These are phyloP conservation scores for Ascocoryne sarcoides DNA, from an alignment of 2,329 filamentous ascomycete genomes.

Conservation along the genomic window DNA sequence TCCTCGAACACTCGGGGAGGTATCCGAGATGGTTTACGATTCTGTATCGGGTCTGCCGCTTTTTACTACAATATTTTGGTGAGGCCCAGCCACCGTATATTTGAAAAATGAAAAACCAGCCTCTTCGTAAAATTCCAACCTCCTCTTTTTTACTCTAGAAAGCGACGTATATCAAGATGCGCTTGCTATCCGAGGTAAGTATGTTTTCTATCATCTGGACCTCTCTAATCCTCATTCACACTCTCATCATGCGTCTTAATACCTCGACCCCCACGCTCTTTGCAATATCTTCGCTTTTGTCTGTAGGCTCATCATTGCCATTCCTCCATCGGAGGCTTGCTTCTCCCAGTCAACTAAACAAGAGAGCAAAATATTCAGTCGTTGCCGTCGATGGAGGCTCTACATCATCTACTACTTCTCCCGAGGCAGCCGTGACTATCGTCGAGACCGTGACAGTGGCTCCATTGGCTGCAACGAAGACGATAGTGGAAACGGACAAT, in stretches of 20 bases:
- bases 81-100: no score
- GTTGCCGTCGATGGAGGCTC: slow-evolving; percentile 29
- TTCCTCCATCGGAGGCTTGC: slow-evolving; percentile 13
- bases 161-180: no score
- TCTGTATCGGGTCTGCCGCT: no score
- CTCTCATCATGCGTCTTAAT: slow-evolving; percentile 21
- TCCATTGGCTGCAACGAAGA: slow-evolving; percentile 16
- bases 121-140: no score
- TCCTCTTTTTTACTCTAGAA: no score
- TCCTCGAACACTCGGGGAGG: no score
- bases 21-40: no score
- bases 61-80: no score
- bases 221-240: no score
- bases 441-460: slow-evolving; percentile 21
- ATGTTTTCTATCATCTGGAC: no score
- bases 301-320: slow-evolving; percentile 18
- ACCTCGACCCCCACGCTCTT: slow-evolving; percentile 17
- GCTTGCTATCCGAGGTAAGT: no score
- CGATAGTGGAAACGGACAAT: slow-evolving; percentile 20
- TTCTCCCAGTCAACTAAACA: slow-evolving; percentile 10
- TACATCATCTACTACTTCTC: slow-evolving; percentile 3
- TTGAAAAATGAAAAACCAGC: no score
- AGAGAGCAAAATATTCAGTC: slow-evolving; percentile 27
- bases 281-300: slow-evolving; percentile 21
- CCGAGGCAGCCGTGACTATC: slow-evolving; percentile 8